Percentiles rank a stretch among this genome's conserved stretches.
Evolutionary conservation across 2,329 filamentous ascomycete genomes (phyloP).

Genomic region (Cladophialophora exuberans): DNA sequence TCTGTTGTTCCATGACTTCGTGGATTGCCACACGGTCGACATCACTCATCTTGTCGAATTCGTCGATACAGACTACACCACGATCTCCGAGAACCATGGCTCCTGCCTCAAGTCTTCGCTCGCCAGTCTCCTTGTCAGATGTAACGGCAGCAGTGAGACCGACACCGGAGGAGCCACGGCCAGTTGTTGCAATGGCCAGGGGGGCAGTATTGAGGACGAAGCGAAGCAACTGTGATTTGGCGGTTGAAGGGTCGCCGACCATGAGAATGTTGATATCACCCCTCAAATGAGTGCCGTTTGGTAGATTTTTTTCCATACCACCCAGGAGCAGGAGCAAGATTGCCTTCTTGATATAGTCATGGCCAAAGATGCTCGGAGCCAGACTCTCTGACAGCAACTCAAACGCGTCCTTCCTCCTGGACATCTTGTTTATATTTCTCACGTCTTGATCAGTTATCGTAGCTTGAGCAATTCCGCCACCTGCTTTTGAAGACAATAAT

Average conservation of each 20-base stretch:
- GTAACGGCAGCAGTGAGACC: constrained; percentile 97
- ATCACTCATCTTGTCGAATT: constrained; percentile 99
- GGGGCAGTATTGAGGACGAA: constrained; percentile 98
- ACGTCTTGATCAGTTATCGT: constrained; percentile 96
- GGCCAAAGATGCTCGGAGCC: constrained; percentile 94
- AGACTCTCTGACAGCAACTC: constrained; percentile 91
- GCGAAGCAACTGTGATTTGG: constrained; percentile 95
- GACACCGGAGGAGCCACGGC: constrained; percentile 93
- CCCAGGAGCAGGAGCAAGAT: constrained; percentile 93
- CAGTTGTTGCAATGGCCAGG: constrained; percentile 93
- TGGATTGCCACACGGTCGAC: constrained; percentile 97
- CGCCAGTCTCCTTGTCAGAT: constrained; percentile 94
- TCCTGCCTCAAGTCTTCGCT: constrained; percentile 90
- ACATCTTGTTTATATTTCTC: constrained; percentile 96
- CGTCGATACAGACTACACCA: constrained; percentile 97
- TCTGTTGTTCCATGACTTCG: constrained; percentile 99
- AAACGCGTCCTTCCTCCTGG: constrained; percentile 93
- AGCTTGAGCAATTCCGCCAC: constrained; percentile 87
- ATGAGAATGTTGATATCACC: constrained; percentile 99
- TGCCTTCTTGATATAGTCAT: constrained; percentile 97
- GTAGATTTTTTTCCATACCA: constrained; percentile 97
- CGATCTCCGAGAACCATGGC: constrained; percentile 98
- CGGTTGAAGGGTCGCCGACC: constrained; percentile 97
- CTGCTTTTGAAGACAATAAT: constrained; percentile 91
- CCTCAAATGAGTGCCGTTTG: constrained; percentile 95